Evolutionary conservation across 345 rosid genomes (phyloP).

Genomic region (Brassica rapa): DNA sequence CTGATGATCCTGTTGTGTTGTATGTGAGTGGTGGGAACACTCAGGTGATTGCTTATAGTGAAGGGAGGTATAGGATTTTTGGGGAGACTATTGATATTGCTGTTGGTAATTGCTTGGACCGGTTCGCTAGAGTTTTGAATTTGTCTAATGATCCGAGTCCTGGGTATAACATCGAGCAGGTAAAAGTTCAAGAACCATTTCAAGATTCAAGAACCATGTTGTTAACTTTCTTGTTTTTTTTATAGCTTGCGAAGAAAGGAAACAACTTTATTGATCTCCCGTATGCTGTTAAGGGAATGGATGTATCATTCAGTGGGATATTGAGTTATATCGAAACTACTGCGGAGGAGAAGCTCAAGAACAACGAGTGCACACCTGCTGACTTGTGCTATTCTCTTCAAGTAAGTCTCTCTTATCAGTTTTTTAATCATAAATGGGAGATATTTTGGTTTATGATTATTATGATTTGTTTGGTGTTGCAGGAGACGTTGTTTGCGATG

Average conservation of each 20-base stretch:
- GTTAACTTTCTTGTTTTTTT: slow-evolving; percentile 11
- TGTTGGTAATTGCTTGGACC: slow-evolving; percentile 96
- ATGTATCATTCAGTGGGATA: slow-evolving; percentile 94
- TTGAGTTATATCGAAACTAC: slow-evolving; percentile 87
- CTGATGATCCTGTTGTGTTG: slow-evolving; percentile 88
- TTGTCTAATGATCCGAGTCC: slow-evolving; percentile 99
- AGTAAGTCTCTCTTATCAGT: too few relatives aligned
- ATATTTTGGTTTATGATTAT: not conserved
- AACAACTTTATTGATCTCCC: slow-evolving; percentile 88
- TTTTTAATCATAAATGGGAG: not conserved
- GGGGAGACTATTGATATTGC: slow-evolving; percentile 99
- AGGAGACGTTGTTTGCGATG: slow-evolving; percentile 95
- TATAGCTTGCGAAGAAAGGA: slow-evolving; percentile 94
- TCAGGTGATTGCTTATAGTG: slow-evolving; percentile 96
- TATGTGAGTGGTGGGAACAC: slow-evolving; percentile 99
- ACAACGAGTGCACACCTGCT: slow-evolving; percentile 82
- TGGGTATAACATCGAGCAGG: slow-evolving; percentile 99
- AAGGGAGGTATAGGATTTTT: slow-evolving; percentile 85
- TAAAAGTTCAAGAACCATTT: slow-evolving; percentile 18
- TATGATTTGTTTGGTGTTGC: slow-evolving; percentile 8
- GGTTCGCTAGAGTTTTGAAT: slow-evolving; percentile 86
- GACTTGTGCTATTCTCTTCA: slow-evolving; percentile 95
- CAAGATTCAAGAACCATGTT: not conserved
- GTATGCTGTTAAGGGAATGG: slow-evolving; percentile 96
- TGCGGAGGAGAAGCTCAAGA: slow-evolving; percentile 80